Base-by-base conservation (phyloP, 2,329 filamentous ascomycete species). In the Sclerotinia borealis region DNA sequence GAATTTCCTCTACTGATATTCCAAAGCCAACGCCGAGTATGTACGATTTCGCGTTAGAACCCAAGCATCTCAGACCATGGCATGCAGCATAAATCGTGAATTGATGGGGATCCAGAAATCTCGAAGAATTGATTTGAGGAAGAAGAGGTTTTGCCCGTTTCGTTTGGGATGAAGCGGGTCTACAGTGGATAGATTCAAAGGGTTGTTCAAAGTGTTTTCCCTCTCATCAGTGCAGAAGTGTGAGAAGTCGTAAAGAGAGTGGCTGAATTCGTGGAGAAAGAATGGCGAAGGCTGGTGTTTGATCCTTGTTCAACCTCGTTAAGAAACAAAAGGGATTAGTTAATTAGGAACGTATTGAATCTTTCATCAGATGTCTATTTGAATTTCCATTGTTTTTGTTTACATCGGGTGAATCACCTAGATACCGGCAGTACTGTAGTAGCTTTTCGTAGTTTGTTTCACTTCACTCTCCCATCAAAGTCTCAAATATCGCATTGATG, bases 191-290 rank as follows among this genome's bases (percentile, higher is more conserved):
- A 43, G 39, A 45, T 10, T 56, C 25, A 41, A 45, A 43, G 36
- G 43, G 48, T 41, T 60, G 34, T 60, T 49, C 58, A 51, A 22
- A 51, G 17, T 41, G 58, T 22, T n/a, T n/a, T 39, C 22, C 56
- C 56, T 59, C 22, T 37, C 45, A 22, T 55, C 52, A 31, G 37
- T 31, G 37, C 31, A 17, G 31, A 36, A 27, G 37, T 34, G n/a
- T 13, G 17, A 50, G 19, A 60, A 39, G 43, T 29, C 25, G 15
- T 39, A 60, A 60, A 60, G 56, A 27, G 56, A 50, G 56, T 60
- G 56, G 56, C 56, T 60, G 56, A 60, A 22, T 39, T 60, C 56
- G 56, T 60, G 56, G 56, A 60, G 56, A 60, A 60, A 51, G 43
- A 60, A 60, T 56, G 52, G 27, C 29, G 58, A 60, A 60, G 58